Evolutionary conservation across 768 basidiomycete genomes (phyloP).

Genomic region (Thelephora ganbajun): DNA sequence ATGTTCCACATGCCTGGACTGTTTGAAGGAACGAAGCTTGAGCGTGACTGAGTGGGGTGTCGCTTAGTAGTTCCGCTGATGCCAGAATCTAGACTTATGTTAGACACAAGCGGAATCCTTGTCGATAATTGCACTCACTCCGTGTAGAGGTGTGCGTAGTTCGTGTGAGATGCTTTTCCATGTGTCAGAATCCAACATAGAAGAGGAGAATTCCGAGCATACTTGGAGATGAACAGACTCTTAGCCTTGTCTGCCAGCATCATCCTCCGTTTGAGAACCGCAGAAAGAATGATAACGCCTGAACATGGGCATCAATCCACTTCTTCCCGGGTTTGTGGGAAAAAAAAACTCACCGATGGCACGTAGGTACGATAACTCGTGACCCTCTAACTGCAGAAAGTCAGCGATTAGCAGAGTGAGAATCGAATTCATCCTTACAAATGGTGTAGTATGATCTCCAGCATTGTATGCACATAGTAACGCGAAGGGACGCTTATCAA

Average conservation of each 20-base stretch:
- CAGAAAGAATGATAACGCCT: conserved; percentile 88
- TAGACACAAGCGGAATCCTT: not conserved
- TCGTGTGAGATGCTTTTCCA: conserved; percentile 72
- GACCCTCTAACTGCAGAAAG: conserved; percentile 56
- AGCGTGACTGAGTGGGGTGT: conserved; percentile 67
- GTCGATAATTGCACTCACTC: conserved; percentile 30
- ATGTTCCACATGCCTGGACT: conserved; percentile 90
- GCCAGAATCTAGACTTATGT: conserved; percentile 55
- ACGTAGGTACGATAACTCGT: conserved; percentile 81
- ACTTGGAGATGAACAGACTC: conserved; percentile 87
- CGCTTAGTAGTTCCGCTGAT: conserved; percentile 80
- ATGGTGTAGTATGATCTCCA: conserved; percentile 65
- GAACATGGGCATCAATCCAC: not conserved
- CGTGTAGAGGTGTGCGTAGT: conserved; percentile 82
- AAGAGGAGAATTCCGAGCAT: not conserved
- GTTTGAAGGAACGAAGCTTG: conserved; percentile 85
- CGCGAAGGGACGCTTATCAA: conserved; percentile 86
- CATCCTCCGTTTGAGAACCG: conserved; percentile 86
- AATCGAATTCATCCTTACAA: conserved; percentile 30
- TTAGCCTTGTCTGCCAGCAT: conserved; percentile 92
- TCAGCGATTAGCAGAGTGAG: not conserved
- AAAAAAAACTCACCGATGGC: conserved; percentile 50
- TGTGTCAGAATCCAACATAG: not conserved
- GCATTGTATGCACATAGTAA: conserved; percentile 86
- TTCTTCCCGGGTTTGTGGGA: conserved; percentile 1